phyloP scores from a whole-genome alignment of 768 basidiomycete species.

The Tulasnella sp. region DNA sequence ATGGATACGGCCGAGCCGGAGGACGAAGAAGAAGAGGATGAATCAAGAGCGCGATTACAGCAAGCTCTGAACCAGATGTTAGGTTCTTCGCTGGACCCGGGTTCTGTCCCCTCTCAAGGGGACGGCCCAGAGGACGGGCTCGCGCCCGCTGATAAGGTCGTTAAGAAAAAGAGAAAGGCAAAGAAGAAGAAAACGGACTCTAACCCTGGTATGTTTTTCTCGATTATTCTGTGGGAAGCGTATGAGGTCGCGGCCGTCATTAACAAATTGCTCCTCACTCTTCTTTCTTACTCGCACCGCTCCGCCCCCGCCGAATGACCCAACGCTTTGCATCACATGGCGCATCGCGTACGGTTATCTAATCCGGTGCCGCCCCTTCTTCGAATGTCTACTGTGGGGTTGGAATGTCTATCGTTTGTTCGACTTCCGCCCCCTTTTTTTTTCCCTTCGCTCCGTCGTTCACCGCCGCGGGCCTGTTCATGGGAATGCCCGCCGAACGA shows the following conservation, averaged over 20 bases:
- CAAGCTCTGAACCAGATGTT: slow-evolving; percentile 1
- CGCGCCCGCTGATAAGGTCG: slow-evolving; percentile 1
- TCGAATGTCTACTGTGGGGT: slow-evolving; percentile 9
- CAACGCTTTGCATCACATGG: not conserved
- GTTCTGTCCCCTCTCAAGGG: not conserved
- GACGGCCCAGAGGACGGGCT: not conserved
- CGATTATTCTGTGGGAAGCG: slow-evolving; percentile 10
- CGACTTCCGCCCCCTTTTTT: not conserved
- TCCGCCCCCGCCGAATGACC: not conserved
- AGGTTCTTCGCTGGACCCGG: not conserved
- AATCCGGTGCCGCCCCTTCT: not conserved
- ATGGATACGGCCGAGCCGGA: not conserved
- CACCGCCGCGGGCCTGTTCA: slow-evolving; percentile 8
- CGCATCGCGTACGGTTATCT: slow-evolving; percentile 2
- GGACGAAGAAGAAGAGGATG: not conserved
- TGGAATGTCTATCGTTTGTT: not conserved
- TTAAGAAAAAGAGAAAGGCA: slow-evolving; percentile 7
- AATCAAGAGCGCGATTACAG: not conserved
- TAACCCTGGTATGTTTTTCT: slow-evolving; percentile 2
- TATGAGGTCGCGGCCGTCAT: not conserved
- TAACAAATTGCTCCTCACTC: slow-evolving; percentile 3
- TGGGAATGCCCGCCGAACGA: not conserved
- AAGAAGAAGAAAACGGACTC: not conserved
- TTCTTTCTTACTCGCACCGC: not conserved
- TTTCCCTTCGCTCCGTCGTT: not conserved